These are phyloP conservation scores for Rhizopogon rudus DNA, from an alignment of 768 basidiomycete genomes.

Conservation along the genomic window DNA sequence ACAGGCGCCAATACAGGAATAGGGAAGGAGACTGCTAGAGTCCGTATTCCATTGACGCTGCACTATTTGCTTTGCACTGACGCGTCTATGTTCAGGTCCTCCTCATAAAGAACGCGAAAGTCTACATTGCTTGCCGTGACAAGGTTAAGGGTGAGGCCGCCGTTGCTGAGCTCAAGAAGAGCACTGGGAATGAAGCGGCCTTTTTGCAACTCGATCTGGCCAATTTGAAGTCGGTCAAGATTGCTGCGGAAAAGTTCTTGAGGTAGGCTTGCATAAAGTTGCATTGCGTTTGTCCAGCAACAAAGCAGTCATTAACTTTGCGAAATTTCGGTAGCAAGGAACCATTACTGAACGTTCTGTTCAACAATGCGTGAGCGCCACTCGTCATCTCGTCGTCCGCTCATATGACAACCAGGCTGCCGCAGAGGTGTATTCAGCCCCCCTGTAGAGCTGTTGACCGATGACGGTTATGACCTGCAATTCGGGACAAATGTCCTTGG, in stretches of 20 bases:
- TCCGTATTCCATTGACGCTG: background rate
- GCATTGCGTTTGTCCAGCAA: background rate
- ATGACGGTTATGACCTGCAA: conserved; percentile 21
- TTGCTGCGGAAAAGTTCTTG: conserved; percentile 35
- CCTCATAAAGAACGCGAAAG: conserved; percentile 43
- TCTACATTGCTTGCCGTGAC: conserved; percentile 43
- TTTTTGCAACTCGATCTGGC: conserved; percentile 42
- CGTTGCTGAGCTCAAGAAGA: conserved; percentile 33
- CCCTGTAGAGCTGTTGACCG: conserved; percentile 20
- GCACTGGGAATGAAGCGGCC: conserved; percentile 38
- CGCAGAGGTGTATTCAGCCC: conserved; percentile 27
- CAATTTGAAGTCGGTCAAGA: conserved; percentile 37
- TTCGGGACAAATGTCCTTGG: conserved; percentile 18
- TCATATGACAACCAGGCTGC: background rate
- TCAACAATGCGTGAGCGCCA: conserved; percentile 25
- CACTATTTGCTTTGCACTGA: background rate
- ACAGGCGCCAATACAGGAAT: conserved; percentile 47
- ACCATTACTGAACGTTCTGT: conserved; percentile 21
- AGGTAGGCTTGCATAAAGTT: conserved; percentile 14
- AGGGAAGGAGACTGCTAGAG: conserved; percentile 37
- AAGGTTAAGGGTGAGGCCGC: conserved; percentile 32
- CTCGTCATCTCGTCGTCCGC: background rate
- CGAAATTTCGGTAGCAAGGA: conserved; percentile 14
- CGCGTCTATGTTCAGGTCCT: conserved; percentile 25
- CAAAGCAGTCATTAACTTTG: background rate